Evolutionary conservation across 176 grass and related monocot species (phyloP).

Genomic region (Pharus latifolius): DNA sequence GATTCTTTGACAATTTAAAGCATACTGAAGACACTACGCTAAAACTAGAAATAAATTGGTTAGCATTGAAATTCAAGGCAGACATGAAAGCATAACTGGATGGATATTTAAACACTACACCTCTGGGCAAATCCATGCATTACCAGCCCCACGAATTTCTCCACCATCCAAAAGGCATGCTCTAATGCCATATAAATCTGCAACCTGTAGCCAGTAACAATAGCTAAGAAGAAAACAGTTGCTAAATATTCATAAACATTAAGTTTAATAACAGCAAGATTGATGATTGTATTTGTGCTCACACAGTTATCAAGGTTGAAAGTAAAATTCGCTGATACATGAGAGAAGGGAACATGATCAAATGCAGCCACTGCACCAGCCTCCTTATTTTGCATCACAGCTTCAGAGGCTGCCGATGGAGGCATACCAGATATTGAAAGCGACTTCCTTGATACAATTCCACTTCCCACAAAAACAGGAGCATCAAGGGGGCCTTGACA

Average conservation of each 20-base stretch:
- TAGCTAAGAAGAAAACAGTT: background rate
- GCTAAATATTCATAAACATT: constrained; percentile 1
- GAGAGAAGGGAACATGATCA: constrained; percentile 91
- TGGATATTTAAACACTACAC: constrained; percentile 34
- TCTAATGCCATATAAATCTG: constrained; percentile 98
- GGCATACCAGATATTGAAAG: constrained; percentile 68
- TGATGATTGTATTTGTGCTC: constrained; percentile 25
- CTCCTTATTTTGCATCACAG: constrained; percentile 91
- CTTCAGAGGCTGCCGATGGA: constrained; percentile 84
- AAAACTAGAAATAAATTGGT: constrained; percentile 11
- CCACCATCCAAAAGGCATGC: constrained; percentile 91
- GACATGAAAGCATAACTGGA: background rate
- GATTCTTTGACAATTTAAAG: background rate
- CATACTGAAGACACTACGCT: background rate
- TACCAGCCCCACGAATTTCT: constrained; percentile 98
- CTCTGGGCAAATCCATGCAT: constrained; percentile 92
- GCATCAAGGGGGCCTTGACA: constrained; percentile 97
- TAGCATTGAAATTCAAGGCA: constrained; percentile 1
- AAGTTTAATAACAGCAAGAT: constrained; percentile 10
- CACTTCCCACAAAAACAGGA: constrained; percentile 97
- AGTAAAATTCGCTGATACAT: constrained; percentile 94
- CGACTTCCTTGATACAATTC: constrained; percentile 91
- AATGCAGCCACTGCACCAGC: constrained; percentile 94
- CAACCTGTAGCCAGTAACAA: constrained; percentile 43
- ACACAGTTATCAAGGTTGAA: constrained; percentile 96